These are phyloP conservation scores for Fusarium dlaminii DNA, from an alignment of 2,329 filamentous ascomycete genomes.

Conservation along the genomic window DNA sequence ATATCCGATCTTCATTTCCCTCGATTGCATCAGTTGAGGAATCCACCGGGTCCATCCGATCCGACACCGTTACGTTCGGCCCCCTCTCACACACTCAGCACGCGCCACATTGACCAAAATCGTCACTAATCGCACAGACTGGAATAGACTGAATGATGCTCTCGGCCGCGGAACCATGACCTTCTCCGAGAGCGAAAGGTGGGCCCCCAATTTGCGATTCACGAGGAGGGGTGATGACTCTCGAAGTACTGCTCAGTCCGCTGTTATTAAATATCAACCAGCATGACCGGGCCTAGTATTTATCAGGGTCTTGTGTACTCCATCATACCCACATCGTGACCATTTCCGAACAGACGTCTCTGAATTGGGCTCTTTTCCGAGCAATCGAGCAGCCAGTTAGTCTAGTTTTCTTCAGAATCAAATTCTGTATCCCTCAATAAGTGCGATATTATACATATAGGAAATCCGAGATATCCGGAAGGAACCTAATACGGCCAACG, in stretches of 20 bases:
- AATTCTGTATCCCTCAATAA: background rate
- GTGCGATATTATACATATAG: background rate
- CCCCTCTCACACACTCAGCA: background rate
- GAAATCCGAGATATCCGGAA: slow-evolving; percentile 6
- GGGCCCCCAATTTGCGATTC: background rate
- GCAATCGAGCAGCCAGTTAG: background rate
- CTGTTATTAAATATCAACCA: background rate
- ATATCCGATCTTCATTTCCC: slow-evolving; percentile 15
- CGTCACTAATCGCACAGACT: slow-evolving; percentile 27
- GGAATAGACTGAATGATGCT: slow-evolving; percentile 8
- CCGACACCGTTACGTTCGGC: slow-evolving; percentile 11
- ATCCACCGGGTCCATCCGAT: slow-evolving; percentile 15
- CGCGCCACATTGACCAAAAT: slow-evolving; percentile 28
- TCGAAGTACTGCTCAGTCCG: slow-evolving; percentile 18
- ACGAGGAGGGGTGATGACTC: background rate
- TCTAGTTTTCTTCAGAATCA: background rate
- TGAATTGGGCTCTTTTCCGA: slow-evolving; percentile 13
- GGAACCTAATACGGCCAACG: slow-evolving; percentile 4
- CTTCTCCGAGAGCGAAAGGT: slow-evolving; percentile 12
- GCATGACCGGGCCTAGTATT: background rate
- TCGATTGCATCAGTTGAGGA: slow-evolving; percentile 15
- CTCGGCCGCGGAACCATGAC: slow-evolving; percentile 8
- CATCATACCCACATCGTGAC: background rate
- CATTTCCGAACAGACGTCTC: background rate
- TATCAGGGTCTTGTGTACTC: background rate